Base-by-base conservation (phyloP, 441 rosid species). In the Lepidium campestre region DNA sequence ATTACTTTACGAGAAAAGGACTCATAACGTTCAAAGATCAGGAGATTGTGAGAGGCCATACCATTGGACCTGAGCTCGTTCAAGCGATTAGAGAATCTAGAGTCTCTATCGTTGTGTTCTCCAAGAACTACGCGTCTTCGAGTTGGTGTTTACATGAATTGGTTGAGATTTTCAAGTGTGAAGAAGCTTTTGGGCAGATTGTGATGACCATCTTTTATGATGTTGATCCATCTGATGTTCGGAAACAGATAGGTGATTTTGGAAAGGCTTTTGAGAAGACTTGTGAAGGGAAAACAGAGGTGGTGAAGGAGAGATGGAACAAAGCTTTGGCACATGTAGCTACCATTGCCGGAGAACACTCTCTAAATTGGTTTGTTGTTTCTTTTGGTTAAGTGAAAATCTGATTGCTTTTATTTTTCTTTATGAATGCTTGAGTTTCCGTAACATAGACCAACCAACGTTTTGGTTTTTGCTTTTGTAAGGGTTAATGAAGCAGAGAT, bases 81-180 rank as follows among this genome's bases (percentile, higher is more conserved):
- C 56, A 46, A 45, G 71, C 71, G 0, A 56, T 67, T 6, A 34
- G 71, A 32, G 64, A 56, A 45, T 67, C 64, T 1, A 11, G 27
- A 12, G 8, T 67, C 47, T 67, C 19, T 2, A 36, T 67, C 0
- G 71, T 67, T 13, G 31, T 73, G 34, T 35, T 65, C 1, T 53
- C 70, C 0, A 7, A 41, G 53, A 65, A 65, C 0, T 65, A 65
- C 0, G 68, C 77, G 19, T 67, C 68, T 37, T 73, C 69, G 0
- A 27, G 34, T 6, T 73, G 68, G 64, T 73, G 73, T 7, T 41
- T 53, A 42, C 34, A 54, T 20, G 70, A 65, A 22, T 6, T 65
- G 17, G 70, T 54, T 1, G 57, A 65, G 29, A 68, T 68, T 17
- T 10, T 68, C 4, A 40, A 47, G 0, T 36, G 40, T 34, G 19